Evolutionary conservation across 108 stramenopile genomes (phyloP), one percentile per base, ranked within the genome.

Genomic region (Skeletonema potamos): DNA sequence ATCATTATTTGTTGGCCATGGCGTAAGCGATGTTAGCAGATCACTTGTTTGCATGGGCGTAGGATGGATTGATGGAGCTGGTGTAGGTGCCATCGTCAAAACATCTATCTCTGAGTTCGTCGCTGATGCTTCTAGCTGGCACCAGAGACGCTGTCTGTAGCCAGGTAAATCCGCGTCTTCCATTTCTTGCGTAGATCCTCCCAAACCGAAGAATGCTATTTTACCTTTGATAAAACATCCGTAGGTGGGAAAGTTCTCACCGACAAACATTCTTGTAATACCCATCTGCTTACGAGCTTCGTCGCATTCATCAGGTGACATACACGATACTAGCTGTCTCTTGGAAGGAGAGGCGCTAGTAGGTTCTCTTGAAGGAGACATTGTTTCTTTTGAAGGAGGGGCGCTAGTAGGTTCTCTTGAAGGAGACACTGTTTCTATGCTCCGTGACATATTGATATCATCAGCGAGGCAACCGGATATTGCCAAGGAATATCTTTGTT

Each of bases 401-500:
- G 22, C 18, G 6, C 4, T 4, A 1, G 48, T 22, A 1, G 48
- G 20, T 22, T 20, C 22, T 6, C 8, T 51, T 8, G 48, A 51
- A 22, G 48, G 48, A 51, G 48, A 24, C 0, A 0, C n/a, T 2
- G 48, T 51, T n/a, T 51, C 20, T 22, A 22, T 15, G 5, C n/a
- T 51, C 22, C 22, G 6, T 51, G 48, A 51, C 22, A 20, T 24
- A 7, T 6, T 0, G 1, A 22, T 51, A n/a, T 28, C 58, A 0
- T 28, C 67, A 15, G 63, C 46, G 6, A 78, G 60, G 18, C 77
- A 74, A 15, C 77, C 77, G 3, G 71, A 34, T 12, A 78, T 67
- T 26, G 66, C 77, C 33, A 78, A 34, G 5, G 77, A 78, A 62
- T 78, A 78, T 68, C 34, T 54, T 36, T 78, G 66, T 18, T 66